phyloP scores from a whole-genome alignment of 768 basidiomycete species.

The Suillus americanus region DNA sequence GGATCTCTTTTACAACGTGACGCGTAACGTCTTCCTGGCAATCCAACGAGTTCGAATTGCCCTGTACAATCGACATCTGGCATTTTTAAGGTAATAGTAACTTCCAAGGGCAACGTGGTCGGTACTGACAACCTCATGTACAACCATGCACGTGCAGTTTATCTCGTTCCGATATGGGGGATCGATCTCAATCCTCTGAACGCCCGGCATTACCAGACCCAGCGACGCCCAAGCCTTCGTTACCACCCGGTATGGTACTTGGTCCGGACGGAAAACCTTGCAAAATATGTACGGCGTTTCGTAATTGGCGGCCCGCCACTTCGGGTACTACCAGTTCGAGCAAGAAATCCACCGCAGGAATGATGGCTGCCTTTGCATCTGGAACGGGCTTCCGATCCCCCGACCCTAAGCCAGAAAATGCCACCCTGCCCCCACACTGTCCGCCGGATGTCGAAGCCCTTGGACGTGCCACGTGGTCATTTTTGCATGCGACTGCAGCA shows the following conservation, averaged over 20 bases:
- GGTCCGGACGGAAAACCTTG: constrained; percentile 95
- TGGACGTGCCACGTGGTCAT: constrained; percentile 94
- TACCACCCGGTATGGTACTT: constrained; percentile 83
- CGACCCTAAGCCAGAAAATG: constrained; percentile 27
- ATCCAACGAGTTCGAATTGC: background rate
- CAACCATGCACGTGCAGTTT: background rate
- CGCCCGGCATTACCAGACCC: constrained; percentile 8
- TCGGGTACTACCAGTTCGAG: constrained; percentile 24
- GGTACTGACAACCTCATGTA: background rate
- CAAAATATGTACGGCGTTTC: constrained; percentile 86
- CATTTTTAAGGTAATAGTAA: background rate
- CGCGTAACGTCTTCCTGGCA: background rate
- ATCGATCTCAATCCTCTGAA: constrained; percentile 2
- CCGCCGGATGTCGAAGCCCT: constrained; percentile 90
- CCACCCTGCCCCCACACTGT: constrained; percentile 61
- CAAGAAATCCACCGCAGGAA: constrained; percentile 31
- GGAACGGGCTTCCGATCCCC: constrained; percentile 26
- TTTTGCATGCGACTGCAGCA: constrained; percentile 92
- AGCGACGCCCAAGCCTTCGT: constrained; percentile 16
- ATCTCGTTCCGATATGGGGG: constrained; percentile 1
- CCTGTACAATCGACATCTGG: background rate
- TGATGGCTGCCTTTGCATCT: constrained; percentile 35
- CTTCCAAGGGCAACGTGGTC: background rate
- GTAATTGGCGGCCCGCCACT: constrained; percentile 56
- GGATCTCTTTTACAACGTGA: background rate